A percentile compares a stretch with the other conserved stretches of the same genome.
These are phyloP conservation scores for Prunus padus DNA, from an alignment of 306 rosid genomes.

Conservation along the genomic window DNA sequence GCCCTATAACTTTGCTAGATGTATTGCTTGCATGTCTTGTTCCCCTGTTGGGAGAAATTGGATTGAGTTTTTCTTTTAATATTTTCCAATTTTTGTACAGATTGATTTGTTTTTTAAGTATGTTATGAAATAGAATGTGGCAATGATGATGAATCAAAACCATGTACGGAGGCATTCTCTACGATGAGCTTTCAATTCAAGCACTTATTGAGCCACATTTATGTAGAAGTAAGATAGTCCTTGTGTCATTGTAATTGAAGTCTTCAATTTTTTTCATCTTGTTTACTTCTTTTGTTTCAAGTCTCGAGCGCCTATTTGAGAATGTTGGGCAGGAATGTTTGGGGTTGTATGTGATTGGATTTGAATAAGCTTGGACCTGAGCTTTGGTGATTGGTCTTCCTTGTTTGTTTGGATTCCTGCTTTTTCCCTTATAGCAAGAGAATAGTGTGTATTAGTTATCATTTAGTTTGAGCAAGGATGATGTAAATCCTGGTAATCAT, in stretches of 20 bases:
- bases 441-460: background rate
- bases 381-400: background rate
- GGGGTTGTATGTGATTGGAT: background rate
- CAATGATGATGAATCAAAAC: slow-evolving; percentile 9
- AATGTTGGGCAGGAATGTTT: background rate
- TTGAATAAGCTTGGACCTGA: background rate
- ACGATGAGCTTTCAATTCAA: background rate
- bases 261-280: background rate
- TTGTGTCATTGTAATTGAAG: background rate
- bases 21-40: background rate
- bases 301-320: background rate
- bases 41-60: background rate
- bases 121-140: background rate
- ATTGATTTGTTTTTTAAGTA: background rate
- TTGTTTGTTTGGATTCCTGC: background rate
- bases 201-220: slow-evolving; percentile 8
- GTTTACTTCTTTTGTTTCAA: too few species aligned
- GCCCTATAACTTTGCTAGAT: background rate
- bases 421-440: background rate
- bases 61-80: background rate
- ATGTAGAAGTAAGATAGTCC: background rate
- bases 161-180: background rate
- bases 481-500: background rate
- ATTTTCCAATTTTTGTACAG: background rate
- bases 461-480: background rate